Base-by-base conservation (phyloP, 1,139 yeast species). In the Taphrina wiesneri region DNA sequence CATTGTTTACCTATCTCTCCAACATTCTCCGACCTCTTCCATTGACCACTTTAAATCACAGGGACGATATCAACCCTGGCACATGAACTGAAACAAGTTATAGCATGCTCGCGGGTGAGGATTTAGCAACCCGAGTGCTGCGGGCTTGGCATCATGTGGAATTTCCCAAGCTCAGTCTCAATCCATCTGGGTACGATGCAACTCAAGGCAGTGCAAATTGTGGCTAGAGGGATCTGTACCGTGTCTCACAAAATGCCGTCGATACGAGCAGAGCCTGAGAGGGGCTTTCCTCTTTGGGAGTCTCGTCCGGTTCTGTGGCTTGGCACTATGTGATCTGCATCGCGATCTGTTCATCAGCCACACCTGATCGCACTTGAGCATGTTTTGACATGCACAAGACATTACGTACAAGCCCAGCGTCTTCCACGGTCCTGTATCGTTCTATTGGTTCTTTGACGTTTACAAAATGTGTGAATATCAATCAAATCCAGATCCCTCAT, bases 301-400 rank as follows among this genome's bases (percentile, higher is more conserved):
- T 4, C 26, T 45, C 15, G 28, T 45, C 49, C 49, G 49, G 49
- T 21, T 5, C n/a, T 21, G 49, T 45, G 49, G 49, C 49, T 45
- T 9, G 21, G 7, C 49, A 23, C 25, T 45, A 11, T n/a, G 25
- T n/a, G 49, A 45, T 45, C 49, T 45, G 49, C 49, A 45, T 45
- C 25, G 2, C 28, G 49, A 45, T 45, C 49, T 45, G 49, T n/a
- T 11, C 49, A 45, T 45, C 49, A 45, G 49, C 49, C 49, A 45
- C 49, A 45, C 49, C 49, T 11, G 39, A 7, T 32, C 39, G 13
- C 9, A 9, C 39, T 9, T 32, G 11, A 13, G 9, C 39, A 9
- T 9, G 39, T 32, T 13, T 7, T 45, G 25, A n/a, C 25, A 19
- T 11, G 15, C 47, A 15, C 17, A 13, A n/a, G 17, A 39, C 13